These are phyloP conservation scores for Asterochloris erici DNA, from an alignment of 139 green algal genomes.

Conservation along the genomic window DNA sequence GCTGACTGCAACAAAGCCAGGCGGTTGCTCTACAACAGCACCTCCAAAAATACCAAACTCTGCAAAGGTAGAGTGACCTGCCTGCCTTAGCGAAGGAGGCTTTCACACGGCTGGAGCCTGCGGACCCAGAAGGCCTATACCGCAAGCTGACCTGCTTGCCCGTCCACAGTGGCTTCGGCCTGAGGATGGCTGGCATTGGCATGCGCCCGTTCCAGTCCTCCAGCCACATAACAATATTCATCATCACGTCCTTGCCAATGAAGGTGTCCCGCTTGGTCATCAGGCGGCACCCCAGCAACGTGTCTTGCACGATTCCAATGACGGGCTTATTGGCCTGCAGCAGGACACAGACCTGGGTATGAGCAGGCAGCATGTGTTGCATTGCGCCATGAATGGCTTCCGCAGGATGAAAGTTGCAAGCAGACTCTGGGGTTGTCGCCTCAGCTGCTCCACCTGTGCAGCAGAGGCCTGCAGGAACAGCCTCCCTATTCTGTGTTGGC, in stretches of 20 bases:
- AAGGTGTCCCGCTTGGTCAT: conserved; percentile 99
- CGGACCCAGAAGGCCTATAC: background rate
- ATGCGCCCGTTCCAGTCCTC: conserved; percentile 91
- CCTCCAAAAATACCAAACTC: too few relatives aligned
- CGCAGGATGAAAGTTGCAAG: background rate
- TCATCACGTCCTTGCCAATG: conserved; percentile 94
- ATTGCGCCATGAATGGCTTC: background rate
- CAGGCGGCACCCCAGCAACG: conserved; percentile 86
- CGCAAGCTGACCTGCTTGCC: conserved; percentile 76
- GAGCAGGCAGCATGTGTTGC: background rate
- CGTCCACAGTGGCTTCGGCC: conserved; percentile 94
- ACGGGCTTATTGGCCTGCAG: conserved; percentile 93
- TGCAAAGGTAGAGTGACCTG: too few relatives aligned
- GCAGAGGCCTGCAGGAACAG: too few relatives aligned
- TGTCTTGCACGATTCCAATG: conserved; percentile 99
- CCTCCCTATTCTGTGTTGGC: too few relatives aligned
- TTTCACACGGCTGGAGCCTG: background rate
- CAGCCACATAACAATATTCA: conserved; percentile 97
- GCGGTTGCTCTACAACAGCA: too few relatives aligned
- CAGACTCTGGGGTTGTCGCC: background rate
- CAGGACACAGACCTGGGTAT: background rate
- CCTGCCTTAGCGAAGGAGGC: too few relatives aligned
- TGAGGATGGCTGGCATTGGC: conserved; percentile 91
- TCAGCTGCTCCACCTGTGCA: background rate
- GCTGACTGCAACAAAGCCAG: too few relatives aligned